phyloP scores from a whole-genome alignment of 208 protist genomes.

The Trypanosoma platydactyli region DNA sequence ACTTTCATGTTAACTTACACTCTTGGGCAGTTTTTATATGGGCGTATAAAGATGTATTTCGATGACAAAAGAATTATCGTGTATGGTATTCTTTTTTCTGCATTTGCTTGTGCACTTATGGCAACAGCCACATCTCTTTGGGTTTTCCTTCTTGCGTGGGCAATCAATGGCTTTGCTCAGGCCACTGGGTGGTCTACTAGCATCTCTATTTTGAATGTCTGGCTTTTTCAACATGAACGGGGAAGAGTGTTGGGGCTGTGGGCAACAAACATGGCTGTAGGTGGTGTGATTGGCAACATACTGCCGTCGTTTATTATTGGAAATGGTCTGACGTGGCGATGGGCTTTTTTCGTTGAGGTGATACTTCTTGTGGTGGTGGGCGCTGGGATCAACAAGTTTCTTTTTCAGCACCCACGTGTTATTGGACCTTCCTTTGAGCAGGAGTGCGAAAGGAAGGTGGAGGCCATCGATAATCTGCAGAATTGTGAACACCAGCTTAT shows the following conservation, averaged over 20 bases:
- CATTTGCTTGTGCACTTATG: constrained; percentile 2
- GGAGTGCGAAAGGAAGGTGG: constrained; percentile 13
- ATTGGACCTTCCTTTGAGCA: constrained; percentile 20
- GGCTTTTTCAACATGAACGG: constrained; percentile 37
- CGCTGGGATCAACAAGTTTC: neutral
- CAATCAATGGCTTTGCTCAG: constrained; percentile 36
- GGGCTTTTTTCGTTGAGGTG: constrained; percentile 17
- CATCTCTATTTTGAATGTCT: constrained; percentile 34
- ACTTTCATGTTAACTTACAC: constrained; percentile 38
- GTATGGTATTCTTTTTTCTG: constrained; percentile 30
- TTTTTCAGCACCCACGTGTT: constrained; percentile 34
- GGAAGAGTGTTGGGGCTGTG: constrained; percentile 42
- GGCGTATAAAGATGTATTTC: constrained; percentile 22
- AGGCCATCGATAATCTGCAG: neutral
- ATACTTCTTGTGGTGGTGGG: constrained; percentile 10
- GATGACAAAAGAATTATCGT: constrained; percentile 25
- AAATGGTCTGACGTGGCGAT: constrained; percentile 25
- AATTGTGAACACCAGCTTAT: neutral
- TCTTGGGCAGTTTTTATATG: constrained; percentile 40
- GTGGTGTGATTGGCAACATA: constrained; percentile 38
- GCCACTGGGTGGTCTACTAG: constrained; percentile 39
- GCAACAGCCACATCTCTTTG: constrained; percentile 8
- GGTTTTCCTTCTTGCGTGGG: constrained; percentile 28
- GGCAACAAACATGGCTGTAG: constrained; percentile 39
- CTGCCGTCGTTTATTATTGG: constrained; percentile 29